phyloP scores from a whole-genome alignment of 2,329 filamentous ascomycete genomes.

The Claviceps sp. region DNA sequence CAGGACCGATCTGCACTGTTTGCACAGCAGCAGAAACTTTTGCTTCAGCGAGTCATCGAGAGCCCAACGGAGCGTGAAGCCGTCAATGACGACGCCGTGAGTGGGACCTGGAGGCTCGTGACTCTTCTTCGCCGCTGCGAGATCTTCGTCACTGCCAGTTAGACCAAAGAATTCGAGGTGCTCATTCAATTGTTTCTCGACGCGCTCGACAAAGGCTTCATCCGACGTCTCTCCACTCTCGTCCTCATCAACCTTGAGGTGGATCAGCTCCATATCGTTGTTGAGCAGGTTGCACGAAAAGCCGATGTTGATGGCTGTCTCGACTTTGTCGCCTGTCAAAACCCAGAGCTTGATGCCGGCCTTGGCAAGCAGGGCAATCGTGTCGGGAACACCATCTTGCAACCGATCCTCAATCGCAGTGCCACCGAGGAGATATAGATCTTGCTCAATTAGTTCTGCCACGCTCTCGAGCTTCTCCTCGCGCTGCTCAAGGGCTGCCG shows the following conservation, averaged over 20 bases:
- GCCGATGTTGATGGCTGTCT: slow-evolving; percentile 98
- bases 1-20: slow-evolving; percentile 90
- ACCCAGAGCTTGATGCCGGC: slow-evolving; percentile 99
- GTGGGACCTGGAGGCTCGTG: slow-evolving; percentile 79
- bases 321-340: slow-evolving; percentile 93
- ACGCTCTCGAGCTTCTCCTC: slow-evolving; percentile 89
- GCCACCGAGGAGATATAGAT: slow-evolving; percentile 76
- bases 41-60: slow-evolving; percentile 72
- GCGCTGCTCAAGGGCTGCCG: slow-evolving; percentile 68
- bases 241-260: slow-evolving; percentile 74
- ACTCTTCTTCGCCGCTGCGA: slow-evolving; percentile 63
- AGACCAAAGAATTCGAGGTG: slow-evolving; percentile 61
- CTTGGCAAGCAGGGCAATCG: slow-evolving; percentile 77
- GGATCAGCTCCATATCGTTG: slow-evolving; percentile 94
- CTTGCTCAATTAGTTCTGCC: slow-evolving; percentile 80
- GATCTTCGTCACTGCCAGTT: slow-evolving; percentile 73
- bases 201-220: slow-evolving; percentile 37
- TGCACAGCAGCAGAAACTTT: slow-evolving; percentile 89
- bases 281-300: slow-evolving; percentile 96
- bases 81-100: slow-evolving; percentile 88
- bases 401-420: slow-evolving; percentile 95
- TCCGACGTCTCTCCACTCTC: slow-evolving; percentile 35
- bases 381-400: slow-evolving; percentile 93
- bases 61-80: slow-evolving; percentile 81
- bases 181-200: slow-evolving; percentile 61